These are phyloP conservation scores for Dalbergia cochinchinensis DNA, from an alignment of 306 rosid species.

Conservation along the genomic window DNA sequence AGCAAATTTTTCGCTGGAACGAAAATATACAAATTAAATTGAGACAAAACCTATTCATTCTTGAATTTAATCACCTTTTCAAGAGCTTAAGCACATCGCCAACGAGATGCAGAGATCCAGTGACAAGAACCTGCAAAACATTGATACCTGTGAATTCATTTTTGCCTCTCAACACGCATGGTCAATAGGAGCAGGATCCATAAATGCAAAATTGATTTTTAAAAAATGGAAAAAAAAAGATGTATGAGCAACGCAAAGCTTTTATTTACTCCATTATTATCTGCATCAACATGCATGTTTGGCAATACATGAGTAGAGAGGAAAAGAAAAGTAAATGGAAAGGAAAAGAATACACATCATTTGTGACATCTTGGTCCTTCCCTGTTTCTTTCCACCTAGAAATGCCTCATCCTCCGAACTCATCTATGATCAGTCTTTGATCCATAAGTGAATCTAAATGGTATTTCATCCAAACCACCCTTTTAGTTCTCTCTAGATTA, in stretches of 20 bases:
- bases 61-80: conserved; percentile 50
- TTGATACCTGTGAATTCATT: not conserved
- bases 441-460: too few species aligned
- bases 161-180: not conserved
- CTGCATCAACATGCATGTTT: not conserved
- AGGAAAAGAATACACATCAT: not conserved
- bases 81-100: conserved; percentile 54
- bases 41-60: not conserved
- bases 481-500: too few species aligned
- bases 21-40: conserved; percentile 30
- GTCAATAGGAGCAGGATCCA: not conserved
- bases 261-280: not conserved
- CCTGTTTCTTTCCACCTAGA: too few species aligned
- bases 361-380: too few species aligned
- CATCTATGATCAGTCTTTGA: too few species aligned
- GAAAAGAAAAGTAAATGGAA: conserved; percentile 13
- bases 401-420: too few species aligned
- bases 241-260: not conserved
- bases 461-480: too few species aligned
- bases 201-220: not conserved
- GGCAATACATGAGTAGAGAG: not conserved
- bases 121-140: conserved; percentile 75
- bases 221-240: not conserved
- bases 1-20: conserved; percentile 8
- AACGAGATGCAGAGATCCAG: conserved; percentile 81